Conservation (phyloP, 208 protist genomes). For the Wallacemonas sp. region DNA sequence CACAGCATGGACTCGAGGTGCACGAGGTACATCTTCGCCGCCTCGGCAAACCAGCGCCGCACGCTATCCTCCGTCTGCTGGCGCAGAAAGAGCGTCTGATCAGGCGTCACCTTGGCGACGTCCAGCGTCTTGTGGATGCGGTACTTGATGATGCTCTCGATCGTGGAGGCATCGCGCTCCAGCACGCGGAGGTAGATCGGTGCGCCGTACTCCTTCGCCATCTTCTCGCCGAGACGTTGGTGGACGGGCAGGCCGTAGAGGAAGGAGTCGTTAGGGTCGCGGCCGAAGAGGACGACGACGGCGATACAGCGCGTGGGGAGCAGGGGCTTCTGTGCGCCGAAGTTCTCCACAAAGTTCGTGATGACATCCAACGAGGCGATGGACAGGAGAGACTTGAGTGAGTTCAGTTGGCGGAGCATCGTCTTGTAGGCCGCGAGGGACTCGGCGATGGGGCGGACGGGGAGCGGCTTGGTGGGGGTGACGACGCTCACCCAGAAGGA, state of each 20-base stretch:
- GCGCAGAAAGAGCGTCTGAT: conserved; percentile 42
- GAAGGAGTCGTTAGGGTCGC: conserved; percentile 73
- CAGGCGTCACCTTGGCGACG: conserved; percentile 53
- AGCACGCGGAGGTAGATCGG: conserved; percentile 75
- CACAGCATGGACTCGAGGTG: conserved; percentile 85
- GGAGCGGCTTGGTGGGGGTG: conserved; percentile 50
- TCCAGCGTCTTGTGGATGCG: conserved; percentile 77
- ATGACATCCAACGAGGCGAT: conserved; percentile 51
- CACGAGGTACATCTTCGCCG: conserved; percentile 64
- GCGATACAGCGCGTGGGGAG: conserved; percentile 63
- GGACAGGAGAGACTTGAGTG: conserved; percentile 43
- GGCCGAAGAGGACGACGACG: conserved; percentile 64
- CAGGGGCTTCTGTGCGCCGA: conserved; percentile 66
- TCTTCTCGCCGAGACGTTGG: conserved; percentile 49
- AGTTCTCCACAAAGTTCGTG: conserved; percentile 60
- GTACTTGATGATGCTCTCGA: conserved; percentile 76
- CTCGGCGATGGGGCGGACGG: conserved; percentile 41
- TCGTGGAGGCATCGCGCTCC: conserved; percentile 58
- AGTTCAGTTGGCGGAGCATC: conserved; percentile 61
- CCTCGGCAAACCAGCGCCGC: conserved; percentile 58
- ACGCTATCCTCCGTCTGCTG: conserved; percentile 68
- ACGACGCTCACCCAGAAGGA: conserved; percentile 70
- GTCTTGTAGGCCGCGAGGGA: conserved; percentile 45
- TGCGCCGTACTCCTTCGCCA: conserved; percentile 61
- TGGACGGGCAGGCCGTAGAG: conserved; percentile 61